Evolutionary conservation across 169 alveolate species (phyloP), one percentile per base, ranked within the genome.

Genomic region (Neospora caninum): DNA sequence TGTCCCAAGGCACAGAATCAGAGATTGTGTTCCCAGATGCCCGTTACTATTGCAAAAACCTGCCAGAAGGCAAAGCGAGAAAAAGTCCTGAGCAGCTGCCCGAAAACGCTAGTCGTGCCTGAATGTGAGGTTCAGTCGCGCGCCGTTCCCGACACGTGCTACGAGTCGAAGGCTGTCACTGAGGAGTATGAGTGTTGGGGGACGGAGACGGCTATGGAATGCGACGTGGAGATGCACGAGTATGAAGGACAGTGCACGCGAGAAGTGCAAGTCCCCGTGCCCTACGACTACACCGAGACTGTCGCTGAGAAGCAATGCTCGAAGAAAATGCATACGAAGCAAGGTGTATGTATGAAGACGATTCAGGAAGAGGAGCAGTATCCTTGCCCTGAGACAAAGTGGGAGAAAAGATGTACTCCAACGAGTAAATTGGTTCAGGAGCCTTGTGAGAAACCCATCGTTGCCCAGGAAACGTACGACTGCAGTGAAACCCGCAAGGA

Each of bases 141-240:
- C 67, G 70, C 95, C 13, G 91, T 88, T 31, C 88, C 80, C 25
- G 95, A 91, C 18, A 93, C 91, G 0, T 93, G 95, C 93, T 88
- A 88, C 54, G 93, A 88, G 91, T 80, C 95, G 13, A 84, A 64
- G 41, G 87, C 86, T 43, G 64, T 42, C 38, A 42, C 89, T 7
- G 86, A 88, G 70, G 95, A 88, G n/a, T 93, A 93, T 73, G 95
- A 93, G 42, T 93, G 95, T 93, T 93, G 95, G 95, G 93, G 95
- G 13, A 88, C 91, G 67, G 95, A 93, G 83, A 67, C 95, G 41
- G 70, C 95, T 7, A 93, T 80, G 91, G 95, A 93, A 36, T 93
- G 95, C 67, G 58, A 91, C 67, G 95, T 93, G n/a, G 95, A 88
- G 34, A 88, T 93, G 93, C 53, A 70, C 34, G 93, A 73, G n/a